These are phyloP conservation scores for Ogataea methylovora DNA, from an alignment of 805 yeast species.

Conservation along the genomic window DNA sequence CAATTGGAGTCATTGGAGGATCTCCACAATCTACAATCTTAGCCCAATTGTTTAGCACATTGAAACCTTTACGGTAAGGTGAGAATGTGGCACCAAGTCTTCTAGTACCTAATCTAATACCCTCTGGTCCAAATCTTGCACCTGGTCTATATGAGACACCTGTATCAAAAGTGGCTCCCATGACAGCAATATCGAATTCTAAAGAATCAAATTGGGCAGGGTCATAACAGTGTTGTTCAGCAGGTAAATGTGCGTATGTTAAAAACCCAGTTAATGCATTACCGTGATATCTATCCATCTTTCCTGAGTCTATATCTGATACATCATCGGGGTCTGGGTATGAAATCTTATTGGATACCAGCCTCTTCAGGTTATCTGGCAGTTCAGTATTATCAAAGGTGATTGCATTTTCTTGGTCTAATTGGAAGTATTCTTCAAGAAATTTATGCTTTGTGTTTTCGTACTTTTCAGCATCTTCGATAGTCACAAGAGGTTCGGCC, in stretches of 20 bases:
- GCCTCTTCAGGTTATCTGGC: constrained; percentile 4
- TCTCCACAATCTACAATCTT: constrained; percentile 48
- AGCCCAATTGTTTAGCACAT: constrained; percentile 28
- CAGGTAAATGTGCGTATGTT: constrained; percentile 12
- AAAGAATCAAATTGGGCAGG: constrained; percentile 3
- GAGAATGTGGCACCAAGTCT: constrained; percentile 32
- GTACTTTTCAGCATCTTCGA: constrained; percentile 3
- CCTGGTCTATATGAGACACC: constrained; percentile 48
- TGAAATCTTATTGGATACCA: constrained; percentile 4
- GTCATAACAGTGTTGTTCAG: constrained; percentile 11
- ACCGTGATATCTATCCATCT: constrained; percentile 14
- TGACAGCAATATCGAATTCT: constrained; percentile 38
- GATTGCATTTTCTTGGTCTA: constrained; percentile 5
- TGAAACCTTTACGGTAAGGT: constrained; percentile 25
- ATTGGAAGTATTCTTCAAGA: constrained; percentile 11
- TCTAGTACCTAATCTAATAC: constrained; percentile 37
- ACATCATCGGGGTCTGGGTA: constrained; percentile 15
- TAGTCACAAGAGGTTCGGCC: constrained; percentile 1
- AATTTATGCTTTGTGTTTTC: constrained; percentile 11
- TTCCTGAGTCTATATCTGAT: constrained; percentile 13
- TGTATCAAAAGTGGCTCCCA: constrained; percentile 52
- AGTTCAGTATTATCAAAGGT: constrained; percentile 6
- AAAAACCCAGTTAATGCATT: constrained; percentile 12
- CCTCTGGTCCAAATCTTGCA: constrained; percentile 48
- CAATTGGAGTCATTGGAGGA: constrained; percentile 49